Conservation (phyloP, 176 grass and related monocot species). For the Neostapfia colusana region DNA sequence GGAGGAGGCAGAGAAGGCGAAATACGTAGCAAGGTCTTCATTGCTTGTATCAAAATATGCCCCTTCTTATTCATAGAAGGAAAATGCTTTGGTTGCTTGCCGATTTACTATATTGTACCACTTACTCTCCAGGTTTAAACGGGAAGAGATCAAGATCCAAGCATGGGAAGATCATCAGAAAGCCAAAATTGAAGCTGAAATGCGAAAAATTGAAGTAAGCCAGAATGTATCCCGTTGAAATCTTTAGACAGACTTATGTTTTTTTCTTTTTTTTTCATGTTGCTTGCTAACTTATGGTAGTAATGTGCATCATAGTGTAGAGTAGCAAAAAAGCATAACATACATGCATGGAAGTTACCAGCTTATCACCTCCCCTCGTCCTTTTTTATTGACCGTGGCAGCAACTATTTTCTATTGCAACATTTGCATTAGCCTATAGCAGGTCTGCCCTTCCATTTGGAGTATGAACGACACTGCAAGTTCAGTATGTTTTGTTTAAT, state of each 20-base stretch:
- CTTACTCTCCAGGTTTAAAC: slow-evolving; percentile 65
- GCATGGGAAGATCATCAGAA: slow-evolving; percentile 99
- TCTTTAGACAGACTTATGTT: too few relatives aligned
- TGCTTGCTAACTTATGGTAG: too few relatives aligned
- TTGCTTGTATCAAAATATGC: background rate
- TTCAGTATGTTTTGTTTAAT: background rate
- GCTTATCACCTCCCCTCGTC: background rate
- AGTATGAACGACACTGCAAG: background rate
- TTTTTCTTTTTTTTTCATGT: too few relatives aligned
- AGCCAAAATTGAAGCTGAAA: slow-evolving; percentile 97
- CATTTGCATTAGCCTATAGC: too few relatives aligned
- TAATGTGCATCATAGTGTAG: background rate
- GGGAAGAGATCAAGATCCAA: slow-evolving; percentile 92
- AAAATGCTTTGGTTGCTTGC: background rate
- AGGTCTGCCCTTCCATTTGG: background rate
- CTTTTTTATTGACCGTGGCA: background rate
- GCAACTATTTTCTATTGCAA: background rate
- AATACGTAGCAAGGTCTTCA: slow-evolving; percentile 78
- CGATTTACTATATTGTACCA: slow-evolving; percentile 15
- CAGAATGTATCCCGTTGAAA: background rate
- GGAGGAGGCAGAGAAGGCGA: slow-evolving; percentile 93
- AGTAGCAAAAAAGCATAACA: background rate
- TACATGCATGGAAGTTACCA: background rate
- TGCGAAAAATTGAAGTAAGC: slow-evolving; percentile 86
- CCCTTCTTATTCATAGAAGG: background rate